Base-by-base conservation (phyloP, 371 early-diverging fungal genomes). In the Basidiobolus meristosporus region DNA sequence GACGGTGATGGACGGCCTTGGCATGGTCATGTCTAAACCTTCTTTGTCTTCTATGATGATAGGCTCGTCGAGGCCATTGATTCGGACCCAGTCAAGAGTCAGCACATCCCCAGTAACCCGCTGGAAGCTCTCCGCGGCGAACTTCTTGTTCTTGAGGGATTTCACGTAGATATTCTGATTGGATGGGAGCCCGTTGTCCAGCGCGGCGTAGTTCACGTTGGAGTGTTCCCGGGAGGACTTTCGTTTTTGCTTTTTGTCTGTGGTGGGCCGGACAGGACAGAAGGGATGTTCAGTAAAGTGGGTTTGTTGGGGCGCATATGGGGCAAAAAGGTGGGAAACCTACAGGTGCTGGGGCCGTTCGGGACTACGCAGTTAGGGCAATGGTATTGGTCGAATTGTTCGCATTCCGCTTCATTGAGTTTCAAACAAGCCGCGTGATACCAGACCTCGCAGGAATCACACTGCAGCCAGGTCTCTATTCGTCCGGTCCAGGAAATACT, bases 21-120 rank as follows among this genome's bases (percentile, higher is more conserved):
- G 88, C 88, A 89, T 87, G 20, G 36, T 34, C 86, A 89, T 84
- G n/a, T 62, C 83, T 36, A 88, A 52, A 0, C 78, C 82, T 7
- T 75, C 58, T 6, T 65, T 47, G 1, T 52, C 23, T 34, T 65
- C 56, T 31, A 79, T 57, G 21, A 82, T 52, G 45, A 79, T 60
- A 0, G 83, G 83, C 18, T 69, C 59, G 32, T 57, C 55, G 35
- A 73, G 52, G 0, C 77, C 79, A 5, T 62, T 65, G 15, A 46
- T 37, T n/a, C 60, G 54, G 1, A 79, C 42, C 45, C 71, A 55
- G 1, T 65, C 69, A 7, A 63, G 28, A 0, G 71, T 74, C 31
- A 81, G 46, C 36, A 65, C 44, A 10, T 55, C 48, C 12, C 76
- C 80, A 18, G 48, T 34, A 35, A 73, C 50, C 15, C 69, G 57